Percentiles rank a stretch among this genome's conserved stretches.
Evolutionary conservation across 306 rosid species (phyloP).

Genomic region (Amphicarpaea edgeworthii): DNA sequence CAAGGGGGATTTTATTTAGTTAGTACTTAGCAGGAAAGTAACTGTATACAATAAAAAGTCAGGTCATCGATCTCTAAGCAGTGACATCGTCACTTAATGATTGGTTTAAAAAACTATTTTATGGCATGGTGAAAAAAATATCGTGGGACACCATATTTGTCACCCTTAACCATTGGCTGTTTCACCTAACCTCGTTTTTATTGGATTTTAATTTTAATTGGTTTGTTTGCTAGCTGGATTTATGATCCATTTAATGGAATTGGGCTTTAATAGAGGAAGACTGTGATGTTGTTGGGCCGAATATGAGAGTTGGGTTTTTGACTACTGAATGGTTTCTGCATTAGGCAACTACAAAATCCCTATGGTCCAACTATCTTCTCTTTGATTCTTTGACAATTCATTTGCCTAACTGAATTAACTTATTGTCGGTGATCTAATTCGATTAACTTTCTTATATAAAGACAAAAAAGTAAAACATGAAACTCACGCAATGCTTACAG

Average conservation of each 20-base stretch:
- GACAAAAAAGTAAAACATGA: background rate
- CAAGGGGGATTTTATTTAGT: background rate
- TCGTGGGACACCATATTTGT: too few relatives aligned
- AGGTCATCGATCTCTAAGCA: background rate
- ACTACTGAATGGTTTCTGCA: background rate
- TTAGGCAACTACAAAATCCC: too few relatives aligned
- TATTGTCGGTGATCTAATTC: background rate
- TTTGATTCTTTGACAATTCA: background rate
- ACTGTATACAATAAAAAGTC: background rate
- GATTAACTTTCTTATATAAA: background rate
- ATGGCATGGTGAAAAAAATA: too few relatives aligned
- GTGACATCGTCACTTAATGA: too few relatives aligned
- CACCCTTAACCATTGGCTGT: too few relatives aligned
- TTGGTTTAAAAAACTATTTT: too few relatives aligned
- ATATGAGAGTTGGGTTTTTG: background rate
- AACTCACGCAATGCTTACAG: background rate
- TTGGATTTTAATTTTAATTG: background rate
- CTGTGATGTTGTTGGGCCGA: background rate
- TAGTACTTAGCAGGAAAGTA: background rate
- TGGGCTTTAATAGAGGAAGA: background rate
- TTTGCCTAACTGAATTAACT: background rate
- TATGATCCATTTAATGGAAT: background rate
- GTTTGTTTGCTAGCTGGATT: background rate
- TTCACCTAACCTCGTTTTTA: too few relatives aligned
- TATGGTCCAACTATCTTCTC: background rate